phyloP scores from a whole-genome alignment of 2,329 filamentous ascomycete species.

The Ceratocystiopsis brevicomis region DNA sequence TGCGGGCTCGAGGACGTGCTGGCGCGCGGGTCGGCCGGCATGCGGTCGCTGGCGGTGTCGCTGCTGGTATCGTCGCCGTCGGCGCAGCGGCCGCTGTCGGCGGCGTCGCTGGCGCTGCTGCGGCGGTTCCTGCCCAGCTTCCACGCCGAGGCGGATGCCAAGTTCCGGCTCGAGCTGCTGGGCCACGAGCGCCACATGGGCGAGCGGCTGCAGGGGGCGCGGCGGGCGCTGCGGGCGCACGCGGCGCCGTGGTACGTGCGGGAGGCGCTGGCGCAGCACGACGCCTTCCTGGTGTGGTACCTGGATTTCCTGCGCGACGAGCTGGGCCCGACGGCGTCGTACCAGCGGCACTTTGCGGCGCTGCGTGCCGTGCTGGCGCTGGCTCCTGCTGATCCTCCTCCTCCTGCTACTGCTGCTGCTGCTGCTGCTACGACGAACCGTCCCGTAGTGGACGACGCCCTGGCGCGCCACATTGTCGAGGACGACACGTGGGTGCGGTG shows the following conservation, averaged over 20 bases:
- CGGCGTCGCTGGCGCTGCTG: slow-evolving; percentile 41
- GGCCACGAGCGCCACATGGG: slow-evolving; percentile 58
- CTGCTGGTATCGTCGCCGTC: slow-evolving; percentile 60
- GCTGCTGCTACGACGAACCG: no score
- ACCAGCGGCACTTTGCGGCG: slow-evolving; percentile 72
- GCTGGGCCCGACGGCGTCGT: slow-evolving; percentile 63
- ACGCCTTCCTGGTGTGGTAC: slow-evolving; percentile 57
- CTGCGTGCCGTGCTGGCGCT: slow-evolving; percentile 33
- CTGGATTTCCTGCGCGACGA: slow-evolving; percentile 52
- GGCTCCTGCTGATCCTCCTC: no score
- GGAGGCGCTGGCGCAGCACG: slow-evolving; percentile 20
- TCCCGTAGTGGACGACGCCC: slow-evolving; percentile 9
- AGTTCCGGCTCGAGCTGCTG: slow-evolving; percentile 65
- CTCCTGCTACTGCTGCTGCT: no score
- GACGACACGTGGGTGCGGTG: slow-evolving; percentile 37
- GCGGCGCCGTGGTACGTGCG: slow-evolving; percentile 3
- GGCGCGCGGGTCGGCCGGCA: slow-evolving; percentile 37
- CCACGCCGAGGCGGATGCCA: slow-evolving; percentile 70
- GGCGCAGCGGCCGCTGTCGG: slow-evolving; percentile 53
- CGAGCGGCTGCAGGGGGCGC: slow-evolving; percentile 51
- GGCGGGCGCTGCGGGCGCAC: slow-evolving; percentile 29
- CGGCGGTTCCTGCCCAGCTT: slow-evolving; percentile 47
- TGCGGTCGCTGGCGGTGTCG: slow-evolving; percentile 64
- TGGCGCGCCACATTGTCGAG: slow-evolving; percentile 14
- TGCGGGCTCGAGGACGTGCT: slow-evolving; percentile 32